Conservation (phyloP, 75 land plant species). For the Selaginella moellendorffii region DNA sequence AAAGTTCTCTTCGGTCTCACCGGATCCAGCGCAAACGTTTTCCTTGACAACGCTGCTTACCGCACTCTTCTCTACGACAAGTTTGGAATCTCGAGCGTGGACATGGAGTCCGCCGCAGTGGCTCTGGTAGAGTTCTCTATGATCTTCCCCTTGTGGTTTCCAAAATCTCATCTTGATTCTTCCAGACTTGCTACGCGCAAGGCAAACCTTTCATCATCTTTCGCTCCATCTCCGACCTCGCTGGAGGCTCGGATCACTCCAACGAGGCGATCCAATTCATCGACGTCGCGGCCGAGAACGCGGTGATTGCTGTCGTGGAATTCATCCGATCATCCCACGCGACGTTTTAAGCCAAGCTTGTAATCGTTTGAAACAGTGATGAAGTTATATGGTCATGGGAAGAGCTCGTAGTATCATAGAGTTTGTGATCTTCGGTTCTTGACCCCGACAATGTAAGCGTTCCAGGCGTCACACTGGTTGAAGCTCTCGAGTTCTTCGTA, state of each 20-base stretch:
- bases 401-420: too few species aligned
- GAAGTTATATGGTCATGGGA: too few species aligned
- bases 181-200: slow-evolving; percentile 30
- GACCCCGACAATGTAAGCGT: slow-evolving; percentile 72
- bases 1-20: slow-evolving; percentile 33
- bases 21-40: slow-evolving; percentile 40
- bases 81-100: slow-evolving; percentile 37
- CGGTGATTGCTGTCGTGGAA: not conserved
- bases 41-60: slow-evolving; percentile 37
- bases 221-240: slow-evolving; percentile 45
- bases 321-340: too few species aligned
- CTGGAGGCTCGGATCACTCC: slow-evolving; percentile 32
- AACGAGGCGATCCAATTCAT: slow-evolving; percentile 13
- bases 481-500: slow-evolving; percentile 48
- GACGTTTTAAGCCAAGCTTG: too few species aligned
- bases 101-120: slow-evolving; percentile 45
- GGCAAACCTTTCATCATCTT: slow-evolving; percentile 36
- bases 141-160: not conserved
- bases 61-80: slow-evolving; percentile 23
- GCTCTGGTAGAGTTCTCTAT: slow-evolving; percentile 14
- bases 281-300: slow-evolving; percentile 14
- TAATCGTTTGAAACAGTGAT: too few species aligned
- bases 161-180: not conserved
- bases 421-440: slow-evolving; percentile 33
- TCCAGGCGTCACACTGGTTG: slow-evolving; percentile 62